Evolutionary conservation across 108 stramenopile genomes (phyloP).

Genomic region (Cylindrotheca closterium): DNA sequence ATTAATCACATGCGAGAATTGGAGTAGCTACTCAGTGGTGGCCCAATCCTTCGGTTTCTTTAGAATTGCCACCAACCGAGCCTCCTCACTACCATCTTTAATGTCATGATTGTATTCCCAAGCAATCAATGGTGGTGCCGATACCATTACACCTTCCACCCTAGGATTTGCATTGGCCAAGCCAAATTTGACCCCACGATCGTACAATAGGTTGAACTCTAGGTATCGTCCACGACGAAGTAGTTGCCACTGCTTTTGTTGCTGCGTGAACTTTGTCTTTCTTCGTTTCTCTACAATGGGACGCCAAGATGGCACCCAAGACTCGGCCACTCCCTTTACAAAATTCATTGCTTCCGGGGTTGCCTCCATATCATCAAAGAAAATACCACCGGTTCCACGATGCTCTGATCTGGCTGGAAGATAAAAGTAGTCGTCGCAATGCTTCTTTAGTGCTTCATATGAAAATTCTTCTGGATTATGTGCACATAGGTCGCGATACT

Average conservation of each 20-base stretch:
- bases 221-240: slow-evolving; percentile 62
- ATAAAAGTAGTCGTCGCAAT: slow-evolving; percentile 94
- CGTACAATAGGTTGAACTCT: slow-evolving; percentile 92
- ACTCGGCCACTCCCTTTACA: slow-evolving; percentile 68
- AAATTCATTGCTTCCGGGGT: slow-evolving; percentile 46
- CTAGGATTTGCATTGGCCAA: slow-evolving; percentile 79
- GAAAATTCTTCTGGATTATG: slow-evolving; percentile 38
- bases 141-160: slow-evolving; percentile 90
- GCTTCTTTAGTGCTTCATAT: slow-evolving; percentile 68
- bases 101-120: slow-evolving; percentile 85
- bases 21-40: no score
- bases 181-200: slow-evolving; percentile 91
- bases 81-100: slow-evolving; percentile 71
- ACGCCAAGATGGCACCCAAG: slow-evolving; percentile 92
- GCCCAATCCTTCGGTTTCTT: slow-evolving; percentile 80
- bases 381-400: slow-evolving; percentile 93
- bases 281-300: slow-evolving; percentile 72
- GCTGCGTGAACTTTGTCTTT: slow-evolving; percentile 44
- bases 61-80: slow-evolving; percentile 60
- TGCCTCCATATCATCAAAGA: slow-evolving; percentile 90
- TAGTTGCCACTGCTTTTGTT: slow-evolving; percentile 90
- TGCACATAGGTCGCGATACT: slow-evolving; percentile 59
- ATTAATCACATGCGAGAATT: no score
- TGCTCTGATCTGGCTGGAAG: slow-evolving; percentile 89
- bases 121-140: slow-evolving; percentile 83